phyloP scores from a whole-genome alignment of 202 grass and related monocot genomes.

The Elaeis oleifera region DNA sequence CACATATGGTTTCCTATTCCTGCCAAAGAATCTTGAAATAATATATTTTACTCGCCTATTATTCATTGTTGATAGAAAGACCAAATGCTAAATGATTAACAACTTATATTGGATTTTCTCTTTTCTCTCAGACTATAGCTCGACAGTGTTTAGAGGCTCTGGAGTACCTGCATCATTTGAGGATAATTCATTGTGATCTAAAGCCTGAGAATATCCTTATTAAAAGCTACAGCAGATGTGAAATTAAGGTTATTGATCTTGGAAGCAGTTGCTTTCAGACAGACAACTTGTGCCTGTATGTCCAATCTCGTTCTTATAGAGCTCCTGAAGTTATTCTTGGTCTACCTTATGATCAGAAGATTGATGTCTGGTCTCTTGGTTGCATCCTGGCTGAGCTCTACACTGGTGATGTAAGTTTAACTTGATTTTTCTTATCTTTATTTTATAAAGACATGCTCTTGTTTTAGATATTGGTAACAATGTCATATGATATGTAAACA shows the following conservation, averaged over 20 bases:
- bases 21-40: too few species aligned
- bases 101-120: slow-evolving; percentile 11
- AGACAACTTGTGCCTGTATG: slow-evolving; percentile 76
- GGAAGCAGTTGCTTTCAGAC: slow-evolving; percentile 95
- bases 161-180: slow-evolving; percentile 74
- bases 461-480: too few species aligned
- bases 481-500: too few species aligned
- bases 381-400: slow-evolving; percentile 90
- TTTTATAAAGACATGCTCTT: neutral
- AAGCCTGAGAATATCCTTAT: slow-evolving; percentile 98
- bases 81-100: neutral
- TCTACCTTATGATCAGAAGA: slow-evolving; percentile 86
- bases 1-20: too few species aligned
- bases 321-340: slow-evolving; percentile 98
- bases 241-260: slow-evolving; percentile 98
- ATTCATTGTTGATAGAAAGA: too few species aligned
- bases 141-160: slow-evolving; percentile 86
- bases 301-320: slow-evolving; percentile 93
- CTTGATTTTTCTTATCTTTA: neutral
- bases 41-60: too few species aligned
- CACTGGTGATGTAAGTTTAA: slow-evolving; percentile 68
- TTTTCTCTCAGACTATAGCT: slow-evolving; percentile 58
- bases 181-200: slow-evolving; percentile 88
- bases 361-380: slow-evolving; percentile 98
- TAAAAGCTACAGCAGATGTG: slow-evolving; percentile 97